Evolutionary conservation across 2,329 filamentous ascomycete species (phyloP), one percentile per base, ranked within the genome.

Genomic region (Juglanconis sp.): DNA sequence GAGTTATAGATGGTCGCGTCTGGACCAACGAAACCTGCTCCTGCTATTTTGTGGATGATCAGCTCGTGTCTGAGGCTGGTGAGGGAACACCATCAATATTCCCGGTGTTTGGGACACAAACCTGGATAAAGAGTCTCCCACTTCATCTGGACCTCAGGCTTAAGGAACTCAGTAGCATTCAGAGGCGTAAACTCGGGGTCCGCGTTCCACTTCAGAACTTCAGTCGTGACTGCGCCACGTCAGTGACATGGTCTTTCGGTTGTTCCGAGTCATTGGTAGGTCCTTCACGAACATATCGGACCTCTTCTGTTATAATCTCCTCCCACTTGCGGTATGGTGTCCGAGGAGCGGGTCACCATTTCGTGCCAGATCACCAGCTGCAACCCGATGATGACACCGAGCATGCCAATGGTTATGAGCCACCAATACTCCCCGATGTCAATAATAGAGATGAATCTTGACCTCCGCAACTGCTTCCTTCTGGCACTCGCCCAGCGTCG

Each of bases 61-160:
- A 44, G 31, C 7, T 42, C 7, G 32, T 30, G 34, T 5, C 7
- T 5, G n/a, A 7, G 4, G 0, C 31, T 4, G 4, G 11, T 36
- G 9, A 35, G 32, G 11, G 7, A 31, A 32, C 30, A 8, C 9
- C 31, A 32, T 15, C 9, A n/a, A 32, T 3, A 11, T 10, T 24
- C 24, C 24, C 24, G 24, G 24, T 24, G 24, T 24, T 24, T 24
- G 24, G 24, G 24, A 24, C 5, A 51, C 71, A 50, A 66, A 77
- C 74, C 65, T 7, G 76, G 76, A 70, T 77, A 70, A 4, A 78
- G 53, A 11, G 72, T 70, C 54, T 75, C 76, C 76, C 76, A 77
- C 47, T 67, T 69, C 7, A 67, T 66, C 24, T 77, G 63, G 0
- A 73, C 71, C 36, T 73, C 65, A 15, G 75, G 65, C n/a, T 67